phyloP scores from a whole-genome alignment of 169 alveolate genomes.

The Eimeria acervulina region DNA sequence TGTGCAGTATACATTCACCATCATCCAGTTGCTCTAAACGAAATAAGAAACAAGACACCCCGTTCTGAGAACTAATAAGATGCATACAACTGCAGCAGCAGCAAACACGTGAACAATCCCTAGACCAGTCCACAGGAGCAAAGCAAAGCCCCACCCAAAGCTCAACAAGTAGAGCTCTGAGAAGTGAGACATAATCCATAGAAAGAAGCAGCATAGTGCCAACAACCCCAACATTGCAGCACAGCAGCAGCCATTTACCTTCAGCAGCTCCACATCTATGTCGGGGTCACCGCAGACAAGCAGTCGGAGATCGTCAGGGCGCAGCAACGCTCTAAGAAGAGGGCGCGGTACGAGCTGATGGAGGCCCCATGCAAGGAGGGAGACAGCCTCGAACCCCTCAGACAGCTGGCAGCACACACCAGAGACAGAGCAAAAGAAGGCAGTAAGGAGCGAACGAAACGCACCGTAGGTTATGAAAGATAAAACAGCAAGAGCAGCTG shows the following conservation, averaged over 20 bases:
- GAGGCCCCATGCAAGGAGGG: slow-evolving; percentile 71
- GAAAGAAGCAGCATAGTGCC: not conserved
- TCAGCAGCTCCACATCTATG: slow-evolving; percentile 63
- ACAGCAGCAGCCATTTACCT: not conserved
- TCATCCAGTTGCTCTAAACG: too few species aligned
- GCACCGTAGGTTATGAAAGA: not conserved
- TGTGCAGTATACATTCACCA: not conserved
- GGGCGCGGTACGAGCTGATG: slow-evolving; percentile 70
- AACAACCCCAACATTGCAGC: not conserved
- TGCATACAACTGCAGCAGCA: not conserved
- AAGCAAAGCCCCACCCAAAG: too few species aligned
- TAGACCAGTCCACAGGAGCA: not conserved
- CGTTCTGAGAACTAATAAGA: not conserved
- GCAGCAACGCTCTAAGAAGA: slow-evolving; percentile 68
- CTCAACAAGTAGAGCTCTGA: too few species aligned
- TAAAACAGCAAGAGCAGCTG: not conserved
- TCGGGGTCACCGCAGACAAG: slow-evolving; percentile 78
- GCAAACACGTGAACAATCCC: not conserved
- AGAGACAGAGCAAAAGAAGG: not conserved
- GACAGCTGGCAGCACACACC: not conserved
- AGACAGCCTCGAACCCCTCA: slow-evolving; percentile 70
- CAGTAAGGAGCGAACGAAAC: not conserved
- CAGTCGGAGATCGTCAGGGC: slow-evolving; percentile 59
- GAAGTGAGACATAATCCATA: not conserved
- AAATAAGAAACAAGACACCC: not conserved